A percentile compares a stretch with the other conserved stretches of the same genome.
Evolutionary conservation across 2,329 filamentous ascomycete genomes (phyloP).

Genomic region (Alternaria burnsii): DNA sequence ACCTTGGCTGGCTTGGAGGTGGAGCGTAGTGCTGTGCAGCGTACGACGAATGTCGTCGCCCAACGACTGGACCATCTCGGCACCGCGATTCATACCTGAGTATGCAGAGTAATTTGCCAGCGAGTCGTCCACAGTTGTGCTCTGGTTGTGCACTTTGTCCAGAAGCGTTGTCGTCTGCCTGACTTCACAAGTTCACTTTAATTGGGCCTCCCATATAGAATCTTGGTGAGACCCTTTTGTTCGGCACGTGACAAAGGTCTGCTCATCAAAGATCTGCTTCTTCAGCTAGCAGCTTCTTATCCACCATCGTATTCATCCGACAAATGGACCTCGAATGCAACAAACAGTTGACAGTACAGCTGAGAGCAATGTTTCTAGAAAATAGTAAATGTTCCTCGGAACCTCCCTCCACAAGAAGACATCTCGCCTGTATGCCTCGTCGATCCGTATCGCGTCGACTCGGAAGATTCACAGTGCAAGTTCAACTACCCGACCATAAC

Average conservation of each 20-base stretch:
- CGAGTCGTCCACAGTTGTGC: conserved; percentile 1
- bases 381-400: not conserved
- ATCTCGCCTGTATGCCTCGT: not conserved
- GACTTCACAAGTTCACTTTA: not conserved
- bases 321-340: not conserved
- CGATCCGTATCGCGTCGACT: not conserved
- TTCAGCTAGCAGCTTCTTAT: not conserved
- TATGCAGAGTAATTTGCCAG: conserved; percentile 7
- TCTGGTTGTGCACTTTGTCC: not conserved
- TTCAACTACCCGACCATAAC: not conserved
- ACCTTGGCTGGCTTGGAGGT: conserved; percentile 20
- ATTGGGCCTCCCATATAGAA: not conserved
- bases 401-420: not conserved
- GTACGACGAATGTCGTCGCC: conserved; percentile 19
- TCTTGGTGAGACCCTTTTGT: not conserved
- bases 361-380: not conserved
- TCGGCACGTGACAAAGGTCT: not conserved
- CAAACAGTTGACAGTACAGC: not conserved
- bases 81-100: conserved; percentile 4
- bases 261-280: not conserved
- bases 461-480: not conserved
- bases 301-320: not conserved
- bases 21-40: conserved; percentile 19
- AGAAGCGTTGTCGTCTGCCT: not conserved
- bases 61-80: conserved; percentile 6